Evolutionary conservation across 257 asterid species (phyloP).

Genomic region (Lycium ferocissimum): DNA sequence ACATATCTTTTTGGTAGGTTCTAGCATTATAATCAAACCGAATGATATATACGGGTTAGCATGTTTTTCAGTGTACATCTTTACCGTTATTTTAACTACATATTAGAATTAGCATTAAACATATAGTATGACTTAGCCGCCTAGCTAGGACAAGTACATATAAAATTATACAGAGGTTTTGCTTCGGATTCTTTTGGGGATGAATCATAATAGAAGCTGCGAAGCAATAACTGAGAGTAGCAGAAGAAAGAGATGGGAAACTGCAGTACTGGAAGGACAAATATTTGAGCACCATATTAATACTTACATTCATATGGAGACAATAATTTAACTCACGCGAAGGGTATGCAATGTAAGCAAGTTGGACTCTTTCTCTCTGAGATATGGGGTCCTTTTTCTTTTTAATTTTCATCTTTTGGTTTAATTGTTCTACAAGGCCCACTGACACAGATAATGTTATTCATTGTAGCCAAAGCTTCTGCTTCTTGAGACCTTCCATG

Average conservation of each 20-base stretch:
- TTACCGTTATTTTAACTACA: not conserved
- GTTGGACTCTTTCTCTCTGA: constrained; percentile 19
- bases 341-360: constrained; percentile 43
- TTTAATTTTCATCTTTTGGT: not conserved
- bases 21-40: not conserved
- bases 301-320: not conserved
- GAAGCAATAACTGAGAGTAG: not conserved
- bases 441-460: constrained; percentile 7
- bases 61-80: not conserved
- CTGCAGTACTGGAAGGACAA: constrained; percentile 28
- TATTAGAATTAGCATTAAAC: too few species aligned
- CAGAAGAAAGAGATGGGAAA: constrained; percentile 20
- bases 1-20: too few species aligned
- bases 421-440: constrained; percentile 13
- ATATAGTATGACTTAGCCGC: too few species aligned
- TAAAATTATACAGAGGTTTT: not conserved
- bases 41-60: not conserved
- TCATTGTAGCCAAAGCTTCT: not conserved
- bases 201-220: not conserved
- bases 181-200: not conserved
- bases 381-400: constrained; percentile 45
- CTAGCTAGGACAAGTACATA: not conserved
- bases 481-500: constrained; percentile 16
- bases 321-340: constrained; percentile 66
- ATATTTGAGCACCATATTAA: constrained; percentile 7